Percentiles rank a stretch among this genome's conserved stretches.
Evolutionary conservation across 805 yeast genomes (phyloP).

Genomic region (Nakazawaea laoshanensis): DNA sequence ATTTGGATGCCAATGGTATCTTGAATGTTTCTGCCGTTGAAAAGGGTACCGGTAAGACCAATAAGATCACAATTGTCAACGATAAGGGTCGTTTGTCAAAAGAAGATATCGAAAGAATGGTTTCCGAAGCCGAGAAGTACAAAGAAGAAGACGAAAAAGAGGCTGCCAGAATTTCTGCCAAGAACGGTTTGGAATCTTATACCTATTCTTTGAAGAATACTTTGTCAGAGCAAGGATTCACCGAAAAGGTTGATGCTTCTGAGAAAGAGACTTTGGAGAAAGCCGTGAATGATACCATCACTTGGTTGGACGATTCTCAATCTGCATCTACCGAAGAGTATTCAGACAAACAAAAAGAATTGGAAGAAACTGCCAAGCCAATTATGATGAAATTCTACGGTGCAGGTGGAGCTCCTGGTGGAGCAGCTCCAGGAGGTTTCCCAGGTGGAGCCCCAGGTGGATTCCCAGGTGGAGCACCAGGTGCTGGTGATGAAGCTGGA

Average conservation of each 20-base stretch:
- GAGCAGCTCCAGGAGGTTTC: constrained; percentile 41
- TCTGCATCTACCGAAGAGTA: constrained; percentile 82
- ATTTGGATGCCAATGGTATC: constrained; percentile 76
- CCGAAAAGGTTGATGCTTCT: constrained; percentile 39
- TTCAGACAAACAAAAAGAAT: constrained; percentile 83
- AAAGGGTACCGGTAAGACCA: constrained; percentile 43
- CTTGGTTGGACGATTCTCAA: constrained; percentile 83
- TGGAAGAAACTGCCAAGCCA: constrained; percentile 85
- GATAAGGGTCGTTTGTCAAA: constrained; percentile 50
- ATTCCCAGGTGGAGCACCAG: constrained; percentile 30
- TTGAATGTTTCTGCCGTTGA: constrained; percentile 52
- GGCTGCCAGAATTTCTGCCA: constrained; percentile 46
- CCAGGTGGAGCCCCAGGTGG: constrained; percentile 45
- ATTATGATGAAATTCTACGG: constrained; percentile 89
- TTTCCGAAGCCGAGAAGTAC: constrained; percentile 54
- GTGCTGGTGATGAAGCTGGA: constrained; percentile 29
- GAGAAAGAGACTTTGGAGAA: constrained; percentile 59
- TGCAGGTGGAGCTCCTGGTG: constrained; percentile 73
- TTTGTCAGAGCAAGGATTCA: constrained; percentile 22
- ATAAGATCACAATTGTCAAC: constrained; percentile 39
- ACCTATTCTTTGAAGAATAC: constrained; percentile 47
- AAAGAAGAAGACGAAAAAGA: constrained; percentile 56
- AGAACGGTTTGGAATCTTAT: constrained; percentile 49
- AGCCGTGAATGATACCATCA: constrained; percentile 70
- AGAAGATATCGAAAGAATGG: constrained; percentile 58